Percentiles rank a stretch among this genome's conserved stretches.
These are phyloP conservation scores for Xerocomellus amylosporus DNA, from an alignment of 768 basidiomycete species.

Conservation along the genomic window DNA sequence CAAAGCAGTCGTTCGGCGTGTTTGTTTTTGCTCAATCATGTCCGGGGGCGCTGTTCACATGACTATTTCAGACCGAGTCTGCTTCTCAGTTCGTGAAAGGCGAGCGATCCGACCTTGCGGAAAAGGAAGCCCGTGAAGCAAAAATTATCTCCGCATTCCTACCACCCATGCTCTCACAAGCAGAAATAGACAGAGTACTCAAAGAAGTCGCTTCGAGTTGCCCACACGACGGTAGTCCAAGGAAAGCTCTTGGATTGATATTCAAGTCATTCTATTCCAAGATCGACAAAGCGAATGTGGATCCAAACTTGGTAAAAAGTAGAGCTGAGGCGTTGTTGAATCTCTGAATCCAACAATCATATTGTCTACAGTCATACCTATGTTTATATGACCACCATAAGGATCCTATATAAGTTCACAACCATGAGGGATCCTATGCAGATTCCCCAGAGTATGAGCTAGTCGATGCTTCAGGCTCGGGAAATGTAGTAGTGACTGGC, in stretches of 20 bases:
- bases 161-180: conserved; percentile 57
- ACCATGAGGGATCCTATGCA: conserved; percentile 1
- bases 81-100: conserved; percentile 54
- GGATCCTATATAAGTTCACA: neutral
- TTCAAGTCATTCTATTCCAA: conserved; percentile 62
- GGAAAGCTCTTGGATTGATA: conserved; percentile 42
- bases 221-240: conserved; percentile 18
- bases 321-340: conserved; percentile 43
- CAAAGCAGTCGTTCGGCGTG: conserved; percentile 57
- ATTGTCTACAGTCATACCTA: neutral
- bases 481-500: neutral
- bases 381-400: neutral
- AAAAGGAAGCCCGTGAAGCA: conserved; percentile 59
- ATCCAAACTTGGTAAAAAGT: conserved; percentile 53
- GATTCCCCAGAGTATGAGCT: neutral
- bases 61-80: conserved; percentile 50
- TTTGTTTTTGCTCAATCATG: conserved; percentile 35
- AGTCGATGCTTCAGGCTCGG: conserved; percentile 1
- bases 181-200: conserved; percentile 54
- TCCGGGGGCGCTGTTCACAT: conserved; percentile 4
- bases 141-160: conserved; percentile 52
- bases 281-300: conserved; percentile 59
- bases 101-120: conserved; percentile 62
- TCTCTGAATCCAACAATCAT: conserved; percentile 1
- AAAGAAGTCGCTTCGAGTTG: conserved; percentile 36